Conservation (phyloP, 148 eudicot genomes). For the Diospyros kaki region DNA sequence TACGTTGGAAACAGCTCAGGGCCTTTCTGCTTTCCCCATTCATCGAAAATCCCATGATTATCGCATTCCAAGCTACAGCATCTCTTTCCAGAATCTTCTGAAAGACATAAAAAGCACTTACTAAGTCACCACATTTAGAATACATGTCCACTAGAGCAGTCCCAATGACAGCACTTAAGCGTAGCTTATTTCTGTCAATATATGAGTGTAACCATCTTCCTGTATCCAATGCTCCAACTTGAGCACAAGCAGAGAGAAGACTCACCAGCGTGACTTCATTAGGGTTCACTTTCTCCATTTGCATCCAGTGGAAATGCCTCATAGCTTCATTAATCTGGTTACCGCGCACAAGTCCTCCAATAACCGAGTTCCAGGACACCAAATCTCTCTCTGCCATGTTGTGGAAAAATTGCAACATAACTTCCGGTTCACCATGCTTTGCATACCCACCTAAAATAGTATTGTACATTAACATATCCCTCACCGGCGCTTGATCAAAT, state of each 20-base stretch:
- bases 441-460: conserved; percentile 20
- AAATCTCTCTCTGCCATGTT: conserved; percentile 23
- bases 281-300: conserved; percentile 12
- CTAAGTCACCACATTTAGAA: conserved; percentile 22
- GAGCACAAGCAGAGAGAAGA: conserved; percentile 23
- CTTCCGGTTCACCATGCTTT: conserved; percentile 18
- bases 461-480: conserved; percentile 24
- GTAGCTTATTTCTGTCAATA: conserved; percentile 10
- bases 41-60: conserved; percentile 22
- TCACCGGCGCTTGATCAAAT: conserved; percentile 16
- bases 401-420: conserved; percentile 15
- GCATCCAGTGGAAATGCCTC: conserved; percentile 15
- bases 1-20: conserved; percentile 7
- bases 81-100: conserved; percentile 10
- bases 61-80: conserved; percentile 24
- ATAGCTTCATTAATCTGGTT: conserved; percentile 21
- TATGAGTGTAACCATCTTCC: conserved; percentile 24
- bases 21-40: conserved; percentile 15
- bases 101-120: conserved; percentile 16
- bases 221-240: conserved; percentile 24
- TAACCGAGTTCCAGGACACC: conserved; percentile 25
- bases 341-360: conserved; percentile 20
- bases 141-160: conserved; percentile 25
- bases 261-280: conserved; percentile 21
- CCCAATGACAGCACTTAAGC: conserved; percentile 10